A percentile compares a stretch with the other conserved stretches of the same genome.
These are phyloP conservation scores for Fusarium miscanthi DNA, from an alignment of 2,329 filamentous ascomycete genomes.

Conservation along the genomic window DNA sequence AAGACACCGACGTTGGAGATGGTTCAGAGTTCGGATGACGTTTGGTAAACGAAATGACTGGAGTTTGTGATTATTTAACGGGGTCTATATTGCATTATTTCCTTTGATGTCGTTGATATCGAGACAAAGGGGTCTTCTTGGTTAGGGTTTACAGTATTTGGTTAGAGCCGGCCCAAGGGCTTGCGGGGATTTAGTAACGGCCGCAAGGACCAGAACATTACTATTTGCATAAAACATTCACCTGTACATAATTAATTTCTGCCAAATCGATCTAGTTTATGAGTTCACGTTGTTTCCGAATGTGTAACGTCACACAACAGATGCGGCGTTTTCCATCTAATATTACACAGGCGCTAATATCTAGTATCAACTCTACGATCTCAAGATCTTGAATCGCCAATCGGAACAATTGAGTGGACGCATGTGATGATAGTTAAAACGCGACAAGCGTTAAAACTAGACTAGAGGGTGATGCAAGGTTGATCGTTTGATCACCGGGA, in stretches of 20 bases:
- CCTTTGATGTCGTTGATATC: constrained; percentile 42
- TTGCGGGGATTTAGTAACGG: constrained; percentile 17
- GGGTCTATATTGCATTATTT: constrained; percentile 28
- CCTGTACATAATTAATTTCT: constrained; percentile 18
- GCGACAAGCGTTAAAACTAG: constrained; percentile 13
- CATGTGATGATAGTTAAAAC: constrained; percentile 14
- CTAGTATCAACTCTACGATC: constrained; percentile 4
- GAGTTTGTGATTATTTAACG: constrained; percentile 7
- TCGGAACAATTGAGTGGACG: constrained; percentile 8
- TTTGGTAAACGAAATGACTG: constrained; percentile 65
- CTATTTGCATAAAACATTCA: constrained; percentile 24
- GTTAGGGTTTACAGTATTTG: constrained; percentile 6
- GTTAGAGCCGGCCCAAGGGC: constrained; percentile 19
- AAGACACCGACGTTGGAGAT: constrained; percentile 72
- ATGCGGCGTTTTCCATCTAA: constrained; percentile 1
- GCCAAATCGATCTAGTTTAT: neutral
- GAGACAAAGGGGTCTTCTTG: constrained; percentile 27
- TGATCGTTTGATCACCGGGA: constrained; percentile 20
- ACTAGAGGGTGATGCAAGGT: constrained; percentile 16
- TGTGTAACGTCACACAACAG: neutral
- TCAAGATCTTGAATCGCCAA: constrained; percentile 21
- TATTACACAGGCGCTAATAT: constrained; percentile 12
- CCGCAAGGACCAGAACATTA: constrained; percentile 18
- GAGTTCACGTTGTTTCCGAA: neutral
- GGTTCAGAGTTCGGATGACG: constrained; percentile 70